A percentile compares a stretch with the other conserved stretches of the same genome.
Conservation (phyloP, 2,329 filamentous ascomycete genomes). For the Colletotrichum viniferum region DNA sequence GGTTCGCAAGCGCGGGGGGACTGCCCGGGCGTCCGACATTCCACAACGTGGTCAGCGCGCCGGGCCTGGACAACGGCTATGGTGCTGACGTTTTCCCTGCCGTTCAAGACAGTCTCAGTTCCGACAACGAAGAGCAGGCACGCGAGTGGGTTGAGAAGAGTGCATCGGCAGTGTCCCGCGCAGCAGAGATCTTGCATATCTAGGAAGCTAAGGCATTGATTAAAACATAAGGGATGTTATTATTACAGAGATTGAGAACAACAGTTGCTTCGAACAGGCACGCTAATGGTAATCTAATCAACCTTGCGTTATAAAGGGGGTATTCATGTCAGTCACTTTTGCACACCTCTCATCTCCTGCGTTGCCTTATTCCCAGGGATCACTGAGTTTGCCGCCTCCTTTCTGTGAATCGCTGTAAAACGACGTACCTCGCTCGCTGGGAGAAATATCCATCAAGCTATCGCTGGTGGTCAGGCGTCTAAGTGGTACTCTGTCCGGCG, state of each 20-base stretch:
- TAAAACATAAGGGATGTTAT: not conserved
- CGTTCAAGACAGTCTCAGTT: conserved; percentile 8
- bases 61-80: conserved; percentile 5
- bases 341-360: not conserved
- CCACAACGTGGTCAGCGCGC: conserved; percentile 9
- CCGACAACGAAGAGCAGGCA: not conserved
- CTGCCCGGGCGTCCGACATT: conserved; percentile 10
- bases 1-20: conserved; percentile 7
- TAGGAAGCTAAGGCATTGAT: not conserved
- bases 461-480: not conserved
- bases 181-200: not conserved
- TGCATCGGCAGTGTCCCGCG: not conserved
- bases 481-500: conserved; percentile 15
- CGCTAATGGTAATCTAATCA: not conserved
- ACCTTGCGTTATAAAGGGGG: not conserved
- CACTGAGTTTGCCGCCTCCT: not conserved
- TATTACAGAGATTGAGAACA: not conserved
- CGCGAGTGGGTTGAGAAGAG: conserved; percentile 3
- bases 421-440: not conserved
- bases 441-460: not conserved
- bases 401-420: not conserved
- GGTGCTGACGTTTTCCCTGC: conserved; percentile 10
- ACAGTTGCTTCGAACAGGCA: not conserved
- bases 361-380: not conserved
- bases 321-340: not conserved